These are phyloP conservation scores for Penicillium maclennaniae DNA, from an alignment of 495 filamentous ascomycete genomes.

Conservation along the genomic window DNA sequence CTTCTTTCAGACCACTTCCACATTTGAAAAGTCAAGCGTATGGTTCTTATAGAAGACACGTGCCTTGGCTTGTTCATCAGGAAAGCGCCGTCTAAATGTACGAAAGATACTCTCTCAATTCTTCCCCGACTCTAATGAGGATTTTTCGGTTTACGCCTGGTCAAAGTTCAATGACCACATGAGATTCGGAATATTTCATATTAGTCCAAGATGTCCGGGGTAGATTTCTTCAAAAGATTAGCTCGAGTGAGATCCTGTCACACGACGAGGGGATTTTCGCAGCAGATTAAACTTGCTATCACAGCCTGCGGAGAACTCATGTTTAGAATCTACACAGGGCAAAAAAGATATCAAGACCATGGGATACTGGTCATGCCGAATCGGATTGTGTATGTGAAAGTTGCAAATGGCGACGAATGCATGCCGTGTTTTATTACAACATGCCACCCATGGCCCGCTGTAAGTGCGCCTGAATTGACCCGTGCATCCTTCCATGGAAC, in stretches of 20 bases:
- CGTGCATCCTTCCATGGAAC: neutral
- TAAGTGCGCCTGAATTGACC: neutral
- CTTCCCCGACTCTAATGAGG: neutral
- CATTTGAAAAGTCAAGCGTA: neutral
- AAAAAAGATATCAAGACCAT: too few relatives aligned
- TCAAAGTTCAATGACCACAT: too few relatives aligned
- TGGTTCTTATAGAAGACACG: neutral
- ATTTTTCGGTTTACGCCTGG: neutral
- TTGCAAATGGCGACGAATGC: too few relatives aligned
- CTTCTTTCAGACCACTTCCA: neutral
- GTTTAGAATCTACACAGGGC: too few relatives aligned
- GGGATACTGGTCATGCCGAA: too few relatives aligned
- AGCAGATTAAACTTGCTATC: too few relatives aligned
- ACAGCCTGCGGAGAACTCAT: too few relatives aligned
- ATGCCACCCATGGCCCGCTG: neutral
- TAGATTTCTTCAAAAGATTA: neutral
- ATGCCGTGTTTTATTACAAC: too few relatives aligned
- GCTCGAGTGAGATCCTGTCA: neutral
- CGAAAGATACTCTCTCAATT: neutral
- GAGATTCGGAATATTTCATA: too few relatives aligned
- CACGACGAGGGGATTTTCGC: neutral
- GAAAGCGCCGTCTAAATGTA: neutral
- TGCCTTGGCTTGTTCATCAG: constrained; percentile 2
- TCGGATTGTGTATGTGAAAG: too few relatives aligned
- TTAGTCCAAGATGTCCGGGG: too few relatives aligned